Evolutionary conservation across 2,329 filamentous ascomycete species (phyloP).

Genomic region (Penicillium sp.): DNA sequence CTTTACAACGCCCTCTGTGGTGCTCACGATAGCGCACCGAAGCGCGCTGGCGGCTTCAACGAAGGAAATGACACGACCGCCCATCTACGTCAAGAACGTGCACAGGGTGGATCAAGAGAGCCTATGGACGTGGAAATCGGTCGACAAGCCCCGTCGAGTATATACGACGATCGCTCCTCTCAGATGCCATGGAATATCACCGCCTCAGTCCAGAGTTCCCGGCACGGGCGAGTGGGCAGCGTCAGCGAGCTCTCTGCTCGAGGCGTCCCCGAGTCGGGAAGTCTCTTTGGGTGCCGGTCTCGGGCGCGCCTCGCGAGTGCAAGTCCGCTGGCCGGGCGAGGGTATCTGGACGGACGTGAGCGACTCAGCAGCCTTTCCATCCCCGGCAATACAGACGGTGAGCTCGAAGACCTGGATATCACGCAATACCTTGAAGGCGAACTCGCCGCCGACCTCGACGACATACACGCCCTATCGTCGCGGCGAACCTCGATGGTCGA

Average conservation of each 20-base stretch:
- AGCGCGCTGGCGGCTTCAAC: slow-evolving; percentile 1
- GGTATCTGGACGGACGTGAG: slow-evolving; percentile 33
- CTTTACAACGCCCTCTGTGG: slow-evolving; percentile 52
- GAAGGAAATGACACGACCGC: background rate
- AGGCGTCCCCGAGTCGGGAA: slow-evolving; percentile 13
- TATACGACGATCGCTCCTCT: slow-evolving; percentile 65
- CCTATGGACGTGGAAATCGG: slow-evolving; percentile 62
- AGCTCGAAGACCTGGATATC: slow-evolving; percentile 29
- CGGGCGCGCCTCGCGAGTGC: slow-evolving; percentile 56
- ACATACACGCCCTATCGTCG: slow-evolving; percentile 42
- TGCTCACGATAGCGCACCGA: slow-evolving; percentile 30
- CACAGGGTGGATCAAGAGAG: slow-evolving; percentile 5
- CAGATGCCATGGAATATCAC: slow-evolving; percentile 68
- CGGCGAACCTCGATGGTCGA: slow-evolving; percentile 4
- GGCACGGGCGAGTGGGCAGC: slow-evolving; percentile 35
- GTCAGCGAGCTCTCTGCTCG: slow-evolving; percentile 32
- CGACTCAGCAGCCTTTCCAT: slow-evolving; percentile 23
- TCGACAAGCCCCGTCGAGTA: slow-evolving; percentile 62
- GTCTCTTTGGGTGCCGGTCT: slow-evolving; percentile 32
- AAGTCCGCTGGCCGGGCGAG: slow-evolving; percentile 60
- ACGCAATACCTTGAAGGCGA: slow-evolving; percentile 35
- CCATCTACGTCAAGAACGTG: background rate
- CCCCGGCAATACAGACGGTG: slow-evolving; percentile 22
- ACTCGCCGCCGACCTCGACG: slow-evolving; percentile 25
- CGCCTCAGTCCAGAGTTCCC: slow-evolving; percentile 55